Evolutionary conservation across 2,329 filamentous ascomycete species (phyloP).

Genomic region (Lecanoromycetidae sp.): DNA sequence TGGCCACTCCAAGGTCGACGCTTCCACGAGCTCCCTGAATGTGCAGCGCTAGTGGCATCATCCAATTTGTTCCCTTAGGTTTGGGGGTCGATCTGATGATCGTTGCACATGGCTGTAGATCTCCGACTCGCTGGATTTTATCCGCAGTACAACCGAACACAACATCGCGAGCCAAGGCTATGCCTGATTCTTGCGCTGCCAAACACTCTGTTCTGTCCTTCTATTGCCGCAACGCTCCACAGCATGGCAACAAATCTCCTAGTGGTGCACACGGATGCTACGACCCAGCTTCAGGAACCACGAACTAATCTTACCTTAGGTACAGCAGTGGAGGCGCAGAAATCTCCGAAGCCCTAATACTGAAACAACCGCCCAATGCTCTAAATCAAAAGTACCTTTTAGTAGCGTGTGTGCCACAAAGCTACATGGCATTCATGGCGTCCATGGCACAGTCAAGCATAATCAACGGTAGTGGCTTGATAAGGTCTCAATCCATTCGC

Average conservation of each 20-base stretch:
- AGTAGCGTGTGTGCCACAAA: background rate
- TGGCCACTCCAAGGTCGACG: background rate
- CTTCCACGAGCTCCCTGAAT: background rate
- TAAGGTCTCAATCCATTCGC: background rate
- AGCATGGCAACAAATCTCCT: background rate
- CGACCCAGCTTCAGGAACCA: conserved; percentile 2
- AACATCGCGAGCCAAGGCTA: background rate
- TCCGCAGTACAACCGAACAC: conserved; percentile 1
- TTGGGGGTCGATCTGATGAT: conserved; percentile 12
- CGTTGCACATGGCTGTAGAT: conserved; percentile 11
- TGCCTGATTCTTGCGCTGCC: background rate
- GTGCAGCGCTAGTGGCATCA: background rate
- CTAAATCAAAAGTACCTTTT: conserved; percentile 1
- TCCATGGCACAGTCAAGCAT: background rate
- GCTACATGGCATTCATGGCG: too few species aligned
- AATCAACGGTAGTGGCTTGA: conserved; percentile 5
- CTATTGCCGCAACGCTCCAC: conserved; percentile 8
- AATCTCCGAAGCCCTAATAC: conserved; percentile 5
- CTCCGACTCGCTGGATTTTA: conserved; percentile 7
- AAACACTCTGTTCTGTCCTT: background rate
- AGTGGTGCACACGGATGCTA: background rate
- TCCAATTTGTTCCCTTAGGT: background rate
- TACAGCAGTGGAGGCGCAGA: background rate
- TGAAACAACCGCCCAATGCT: conserved; percentile 10
- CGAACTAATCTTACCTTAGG: background rate